Conservation (phyloP, 139 green algal genomes). For the Haematococcus lacustris region DNA sequence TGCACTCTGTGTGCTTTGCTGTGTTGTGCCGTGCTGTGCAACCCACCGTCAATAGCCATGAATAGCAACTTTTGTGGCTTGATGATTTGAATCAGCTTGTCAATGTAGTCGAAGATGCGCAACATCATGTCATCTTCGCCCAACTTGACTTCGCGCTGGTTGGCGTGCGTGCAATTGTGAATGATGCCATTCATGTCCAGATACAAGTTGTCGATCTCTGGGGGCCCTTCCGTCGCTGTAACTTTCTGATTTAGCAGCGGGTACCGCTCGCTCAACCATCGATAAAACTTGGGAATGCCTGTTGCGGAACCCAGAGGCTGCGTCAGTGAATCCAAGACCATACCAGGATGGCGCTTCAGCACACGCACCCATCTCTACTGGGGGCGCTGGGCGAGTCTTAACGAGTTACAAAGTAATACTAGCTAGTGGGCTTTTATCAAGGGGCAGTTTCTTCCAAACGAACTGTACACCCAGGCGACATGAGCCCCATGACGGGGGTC, state of each 20-base stretch:
- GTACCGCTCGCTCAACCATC: slow-evolving; percentile 91
- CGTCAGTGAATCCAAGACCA: too few species aligned
- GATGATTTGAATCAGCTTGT: slow-evolving; percentile 84
- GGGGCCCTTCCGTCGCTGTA: slow-evolving; percentile 44
- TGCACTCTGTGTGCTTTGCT: too few species aligned
- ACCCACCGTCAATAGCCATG: slow-evolving; percentile 88
- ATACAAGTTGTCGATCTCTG: slow-evolving; percentile 86
- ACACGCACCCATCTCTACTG: too few species aligned
- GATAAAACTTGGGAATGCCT: slow-evolving; percentile 96
- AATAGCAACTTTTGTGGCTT: slow-evolving; percentile 84
- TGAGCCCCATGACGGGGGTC: too few species aligned
- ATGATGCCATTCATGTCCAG: slow-evolving; percentile 97
- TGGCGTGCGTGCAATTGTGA: slow-evolving; percentile 92
- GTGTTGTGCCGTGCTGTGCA: background rate
- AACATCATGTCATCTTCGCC: slow-evolving; percentile 90
- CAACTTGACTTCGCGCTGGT: slow-evolving; percentile 55
- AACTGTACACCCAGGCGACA: too few species aligned
- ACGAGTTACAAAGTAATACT: too few species aligned
- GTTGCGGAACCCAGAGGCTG: slow-evolving; percentile 11
- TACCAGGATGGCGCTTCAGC: too few species aligned
- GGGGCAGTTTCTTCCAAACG: too few species aligned
- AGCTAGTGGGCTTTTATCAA: too few species aligned
- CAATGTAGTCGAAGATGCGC: slow-evolving; percentile 82
- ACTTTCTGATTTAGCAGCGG: slow-evolving; percentile 82
- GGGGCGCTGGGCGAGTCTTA: too few species aligned